Evolutionary conservation across 1,139 yeast species (phyloP).

Genomic region (Suhomyces maxii): DNA sequence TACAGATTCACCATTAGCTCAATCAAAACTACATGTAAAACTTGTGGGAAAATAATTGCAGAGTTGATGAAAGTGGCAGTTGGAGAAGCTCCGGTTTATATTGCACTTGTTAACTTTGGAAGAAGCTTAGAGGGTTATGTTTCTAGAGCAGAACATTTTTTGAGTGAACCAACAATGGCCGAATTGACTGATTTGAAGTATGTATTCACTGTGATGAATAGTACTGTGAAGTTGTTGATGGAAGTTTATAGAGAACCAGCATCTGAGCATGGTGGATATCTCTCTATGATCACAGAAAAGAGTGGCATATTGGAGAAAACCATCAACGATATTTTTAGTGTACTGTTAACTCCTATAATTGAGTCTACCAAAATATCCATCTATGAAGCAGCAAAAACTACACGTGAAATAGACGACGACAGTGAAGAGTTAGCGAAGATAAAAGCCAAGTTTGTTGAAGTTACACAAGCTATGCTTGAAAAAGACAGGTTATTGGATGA

Average conservation of each 20-base stretch:
- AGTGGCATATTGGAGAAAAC: neutral
- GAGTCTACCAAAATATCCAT: neutral
- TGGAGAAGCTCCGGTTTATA: neutral
- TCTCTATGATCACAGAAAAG: neutral
- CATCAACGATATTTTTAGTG: neutral
- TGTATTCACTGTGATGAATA: neutral
- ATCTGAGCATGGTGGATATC: neutral
- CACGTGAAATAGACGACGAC: neutral
- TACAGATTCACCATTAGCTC: neutral
- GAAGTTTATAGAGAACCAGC: neutral
- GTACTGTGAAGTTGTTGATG: neutral
- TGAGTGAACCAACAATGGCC: neutral
- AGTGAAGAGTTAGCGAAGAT: neutral
- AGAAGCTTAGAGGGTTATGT: neutral
- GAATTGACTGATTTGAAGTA: neutral
- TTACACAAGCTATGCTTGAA: conserved; percentile 14
- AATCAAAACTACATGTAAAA: neutral
- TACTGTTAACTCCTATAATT: neutral
- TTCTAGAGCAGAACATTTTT: neutral
- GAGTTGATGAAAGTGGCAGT: neutral
- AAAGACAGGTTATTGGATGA: conserved; percentile 39
- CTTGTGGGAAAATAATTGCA: neutral
- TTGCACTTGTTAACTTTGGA: neutral
- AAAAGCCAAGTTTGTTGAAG: conserved; percentile 7
- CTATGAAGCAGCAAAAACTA: neutral